Evolutionary conservation across 345 rosid species (phyloP).

Genomic region (Salix koriyanagi): DNA sequence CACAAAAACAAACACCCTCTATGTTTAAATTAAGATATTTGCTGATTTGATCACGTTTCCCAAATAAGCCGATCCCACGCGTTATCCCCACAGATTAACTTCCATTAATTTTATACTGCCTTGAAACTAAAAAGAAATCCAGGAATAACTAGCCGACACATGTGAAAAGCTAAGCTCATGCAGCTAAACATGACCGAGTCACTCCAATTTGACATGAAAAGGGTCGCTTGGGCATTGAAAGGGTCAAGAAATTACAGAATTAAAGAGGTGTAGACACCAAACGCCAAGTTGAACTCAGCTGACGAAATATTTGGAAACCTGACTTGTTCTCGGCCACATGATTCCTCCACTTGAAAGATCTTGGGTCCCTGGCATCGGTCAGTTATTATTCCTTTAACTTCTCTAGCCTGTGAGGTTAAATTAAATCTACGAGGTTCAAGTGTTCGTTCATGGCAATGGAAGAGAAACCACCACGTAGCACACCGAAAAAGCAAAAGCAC

Average conservation of each 20-base stretch:
- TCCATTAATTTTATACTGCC: background rate
- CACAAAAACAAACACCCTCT: too few relatives aligned
- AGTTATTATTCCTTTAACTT: background rate
- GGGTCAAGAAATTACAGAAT: background rate
- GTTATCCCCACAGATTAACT: background rate
- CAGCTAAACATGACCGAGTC: background rate
- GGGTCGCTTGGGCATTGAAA: background rate
- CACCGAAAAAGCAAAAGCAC: background rate
- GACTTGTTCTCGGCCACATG: background rate
- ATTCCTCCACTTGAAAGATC: background rate
- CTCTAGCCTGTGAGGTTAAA: background rate
- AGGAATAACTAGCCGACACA: background rate
- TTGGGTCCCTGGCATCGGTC: background rate
- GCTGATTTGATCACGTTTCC: background rate
- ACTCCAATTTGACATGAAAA: background rate
- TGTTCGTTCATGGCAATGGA: background rate
- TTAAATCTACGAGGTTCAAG: background rate
- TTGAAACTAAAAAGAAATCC: background rate
- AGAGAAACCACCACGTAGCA: conserved; percentile 15
- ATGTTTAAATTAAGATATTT: background rate
- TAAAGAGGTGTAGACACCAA: background rate
- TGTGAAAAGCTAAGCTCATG: background rate
- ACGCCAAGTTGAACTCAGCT: background rate
- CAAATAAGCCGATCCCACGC: too few relatives aligned
- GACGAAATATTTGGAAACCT: background rate